Base-by-base conservation (phyloP, 345 rosid genomes). In the Pistacia integerrima region DNA sequence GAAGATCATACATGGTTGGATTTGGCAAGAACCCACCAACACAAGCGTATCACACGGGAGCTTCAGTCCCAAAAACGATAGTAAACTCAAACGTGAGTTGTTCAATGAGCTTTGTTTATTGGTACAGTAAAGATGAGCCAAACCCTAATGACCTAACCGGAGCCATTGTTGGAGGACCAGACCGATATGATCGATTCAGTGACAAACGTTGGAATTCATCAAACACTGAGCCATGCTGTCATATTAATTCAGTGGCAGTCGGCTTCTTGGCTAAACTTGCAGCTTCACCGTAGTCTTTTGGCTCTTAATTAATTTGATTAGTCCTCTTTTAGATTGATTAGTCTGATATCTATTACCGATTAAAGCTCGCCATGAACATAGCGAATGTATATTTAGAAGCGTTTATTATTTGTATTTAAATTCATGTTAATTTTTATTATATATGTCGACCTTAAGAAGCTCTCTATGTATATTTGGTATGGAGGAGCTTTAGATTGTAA, bases 1-100 rank as follows among this genome's bases (percentile, higher is more conserved):
- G 97, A 74, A 83, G 98, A 81, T 95, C 99, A 0, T 89, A 88
- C 85, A 95, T 95, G 98, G 99, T 92, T 1, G 98, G 93, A 30
- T 93, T 89, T 61, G 99, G 99, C 35, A 64, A 65, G 54, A 88
- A 93, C 79, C 91, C 99, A 6, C 99, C 98, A 10, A 71, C 55
- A 33, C 93, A 93, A 61, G 91, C 98, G 2, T 98, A 95, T 73
- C 99, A 95, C 58, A 82, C 97, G 64, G 98, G 97, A 16, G 93
- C 98, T 5, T 90, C 99, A 0, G 87, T 93, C 20, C 91, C 93
- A 0, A 4, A 22, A 9, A 0, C 30, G 17, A 35, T 78, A 12
- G 85, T 80, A 0, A 68, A 80, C 18, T 18, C 10, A 3, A 75
- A 35, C 0, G 69, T 88, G 14, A 79, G 74, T 79, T 93, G 97